These are phyloP conservation scores for Aspergillus homomorphus DNA, from an alignment of 495 filamentous ascomycete genomes.

Conservation along the genomic window DNA sequence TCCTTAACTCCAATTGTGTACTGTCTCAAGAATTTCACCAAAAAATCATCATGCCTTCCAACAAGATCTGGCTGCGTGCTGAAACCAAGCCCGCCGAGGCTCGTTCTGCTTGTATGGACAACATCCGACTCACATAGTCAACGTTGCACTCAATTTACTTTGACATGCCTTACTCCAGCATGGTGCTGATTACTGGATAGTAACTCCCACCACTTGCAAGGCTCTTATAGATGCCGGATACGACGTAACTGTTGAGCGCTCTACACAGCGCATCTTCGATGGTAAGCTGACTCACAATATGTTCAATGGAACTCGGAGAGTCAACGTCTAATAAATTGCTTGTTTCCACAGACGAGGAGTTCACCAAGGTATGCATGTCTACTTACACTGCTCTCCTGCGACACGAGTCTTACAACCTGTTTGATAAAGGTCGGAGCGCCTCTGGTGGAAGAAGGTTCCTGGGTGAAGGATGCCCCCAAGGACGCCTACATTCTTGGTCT, in stretches of 20 bases:
- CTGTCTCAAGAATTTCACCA: not conserved
- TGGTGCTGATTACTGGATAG: constrained; percentile 18
- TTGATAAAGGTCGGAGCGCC: constrained; percentile 56
- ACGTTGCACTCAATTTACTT: not conserved
- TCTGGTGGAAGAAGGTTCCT: constrained; percentile 78
- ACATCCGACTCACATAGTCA: not conserved
- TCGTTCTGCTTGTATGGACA: constrained; percentile 44
- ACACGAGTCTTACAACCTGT: constrained; percentile 1
- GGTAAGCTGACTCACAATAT: constrained; percentile 40
- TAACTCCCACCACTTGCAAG: constrained; percentile 70
- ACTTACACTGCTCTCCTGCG: not conserved
- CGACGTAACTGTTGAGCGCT: constrained; percentile 76
- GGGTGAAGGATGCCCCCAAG: constrained; percentile 67
- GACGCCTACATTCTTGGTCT: constrained; percentile 85
- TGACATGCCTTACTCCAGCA: not conserved
- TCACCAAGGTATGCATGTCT: constrained; percentile 39
- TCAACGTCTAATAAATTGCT: constrained; percentile 5
- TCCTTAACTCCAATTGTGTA: not conserved
- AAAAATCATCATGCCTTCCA: constrained; percentile 34
- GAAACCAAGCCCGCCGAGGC: constrained; percentile 50
- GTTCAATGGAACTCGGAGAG: not conserved
- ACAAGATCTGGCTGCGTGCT: constrained; percentile 49
- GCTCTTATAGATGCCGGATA: constrained; percentile 82
- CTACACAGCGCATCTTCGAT: constrained; percentile 78
- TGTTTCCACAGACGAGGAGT: constrained; percentile 46